These are phyloP conservation scores for Pugionium dolabratum DNA, from an alignment of 345 rosid genomes.

Conservation along the genomic window DNA sequence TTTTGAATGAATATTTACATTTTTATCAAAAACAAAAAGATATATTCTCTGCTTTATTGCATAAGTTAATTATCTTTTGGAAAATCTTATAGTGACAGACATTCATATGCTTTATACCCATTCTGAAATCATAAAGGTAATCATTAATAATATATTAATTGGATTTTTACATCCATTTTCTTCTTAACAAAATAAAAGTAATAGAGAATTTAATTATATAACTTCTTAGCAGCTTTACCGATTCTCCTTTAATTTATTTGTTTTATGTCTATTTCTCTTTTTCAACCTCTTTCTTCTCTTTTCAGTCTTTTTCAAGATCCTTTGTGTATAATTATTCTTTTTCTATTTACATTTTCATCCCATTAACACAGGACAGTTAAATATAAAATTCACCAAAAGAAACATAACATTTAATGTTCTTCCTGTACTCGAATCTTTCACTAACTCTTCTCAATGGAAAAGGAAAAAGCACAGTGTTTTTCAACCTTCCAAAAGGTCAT, in stretches of 20 bases:
- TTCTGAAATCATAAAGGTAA: constrained; percentile 35
- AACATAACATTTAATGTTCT: constrained; percentile 30
- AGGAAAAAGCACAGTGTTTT: constrained; percentile 31
- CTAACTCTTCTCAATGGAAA: constrained; percentile 47
- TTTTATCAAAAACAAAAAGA: not conserved
- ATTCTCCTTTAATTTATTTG: constrained; percentile 53
- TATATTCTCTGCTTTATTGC: constrained; percentile 37
- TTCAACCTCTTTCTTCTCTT: constrained; percentile 39
- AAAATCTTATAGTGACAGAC: constrained; percentile 40
- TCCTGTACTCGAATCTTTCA: constrained; percentile 53
- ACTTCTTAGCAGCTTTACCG: constrained; percentile 14
- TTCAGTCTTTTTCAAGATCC: constrained; percentile 26
- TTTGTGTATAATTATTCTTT: constrained; percentile 27
- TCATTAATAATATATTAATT: constrained; percentile 37
- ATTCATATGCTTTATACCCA: constrained; percentile 45
- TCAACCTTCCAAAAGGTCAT: too few relatives aligned
- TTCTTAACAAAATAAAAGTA: constrained; percentile 6
- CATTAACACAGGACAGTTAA: constrained; percentile 1
- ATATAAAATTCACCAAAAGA: constrained; percentile 20
- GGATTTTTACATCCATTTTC: constrained; percentile 2
- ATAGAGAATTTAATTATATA: too few relatives aligned
- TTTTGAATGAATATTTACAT: too few relatives aligned
- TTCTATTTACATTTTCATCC: not conserved
- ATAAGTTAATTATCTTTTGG: constrained; percentile 31
- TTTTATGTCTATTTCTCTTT: constrained; percentile 78